phyloP scores from a whole-genome alignment of 108 stramenopile species.

The Cyclotella sp. region DNA sequence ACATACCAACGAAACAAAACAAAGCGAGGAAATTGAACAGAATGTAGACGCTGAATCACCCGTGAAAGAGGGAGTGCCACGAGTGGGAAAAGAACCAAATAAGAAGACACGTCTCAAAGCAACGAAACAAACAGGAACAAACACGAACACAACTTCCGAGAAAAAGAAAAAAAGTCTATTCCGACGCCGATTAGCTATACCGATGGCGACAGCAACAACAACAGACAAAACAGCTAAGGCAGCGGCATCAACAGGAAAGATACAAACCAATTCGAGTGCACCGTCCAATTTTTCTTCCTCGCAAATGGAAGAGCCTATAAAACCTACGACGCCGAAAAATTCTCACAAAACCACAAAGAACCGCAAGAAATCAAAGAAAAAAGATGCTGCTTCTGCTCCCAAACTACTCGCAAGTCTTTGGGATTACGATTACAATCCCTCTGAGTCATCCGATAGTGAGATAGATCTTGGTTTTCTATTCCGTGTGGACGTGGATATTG shows the following conservation, averaged over 20 bases:
- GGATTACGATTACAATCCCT: conserved; percentile 21
- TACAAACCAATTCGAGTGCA: background rate
- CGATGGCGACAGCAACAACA: background rate
- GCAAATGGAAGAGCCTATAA: background rate
- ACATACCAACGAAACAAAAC: too few relatives aligned
- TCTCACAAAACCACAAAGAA: background rate
- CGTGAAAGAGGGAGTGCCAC: too few relatives aligned
- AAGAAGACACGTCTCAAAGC: background rate
- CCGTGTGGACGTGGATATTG: conserved; percentile 5
- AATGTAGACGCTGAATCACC: too few relatives aligned
- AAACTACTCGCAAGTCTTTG: background rate
- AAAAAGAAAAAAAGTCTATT: background rate
- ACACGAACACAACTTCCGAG: background rate
- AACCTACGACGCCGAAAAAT: background rate
- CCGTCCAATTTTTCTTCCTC: background rate
- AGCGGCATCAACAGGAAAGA: background rate
- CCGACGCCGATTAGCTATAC: background rate
- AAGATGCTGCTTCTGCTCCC: background rate
- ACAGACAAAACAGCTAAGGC: background rate
- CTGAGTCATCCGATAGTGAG: conserved; percentile 3
- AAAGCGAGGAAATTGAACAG: too few relatives aligned
- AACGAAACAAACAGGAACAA: background rate
- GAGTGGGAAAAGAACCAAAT: background rate
- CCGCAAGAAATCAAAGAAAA: background rate
- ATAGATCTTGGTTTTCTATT: background rate